These are phyloP conservation scores for Takakia lepidozioides DNA, from an alignment of 225 moss, liverwort and hornwort species.

Conservation along the genomic window DNA sequence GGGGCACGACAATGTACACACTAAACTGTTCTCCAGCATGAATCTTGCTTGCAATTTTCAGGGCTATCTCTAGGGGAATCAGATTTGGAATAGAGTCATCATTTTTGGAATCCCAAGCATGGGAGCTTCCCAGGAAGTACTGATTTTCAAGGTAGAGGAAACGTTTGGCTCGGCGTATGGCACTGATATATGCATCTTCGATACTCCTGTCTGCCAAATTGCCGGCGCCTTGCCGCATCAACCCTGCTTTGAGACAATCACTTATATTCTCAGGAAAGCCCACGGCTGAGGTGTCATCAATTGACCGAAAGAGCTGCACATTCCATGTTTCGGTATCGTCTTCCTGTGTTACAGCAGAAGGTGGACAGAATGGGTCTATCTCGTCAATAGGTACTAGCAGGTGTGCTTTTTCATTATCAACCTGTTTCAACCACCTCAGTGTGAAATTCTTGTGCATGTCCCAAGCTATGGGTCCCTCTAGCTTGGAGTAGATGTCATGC, in stretches of 20 bases:
- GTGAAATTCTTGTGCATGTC: conserved; percentile 75
- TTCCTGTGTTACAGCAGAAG: conserved; percentile 33
- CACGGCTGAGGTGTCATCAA: conserved; percentile 65
- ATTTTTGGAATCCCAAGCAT: conserved; percentile 55
- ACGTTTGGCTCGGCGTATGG: conserved; percentile 69
- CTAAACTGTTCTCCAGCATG: conserved; percentile 59
- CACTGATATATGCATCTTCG: conserved; percentile 73
- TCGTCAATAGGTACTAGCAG: conserved; percentile 41
- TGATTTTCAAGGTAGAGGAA: conserved; percentile 90
- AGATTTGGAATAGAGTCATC: conserved; percentile 36
- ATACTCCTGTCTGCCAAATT: conserved; percentile 78
- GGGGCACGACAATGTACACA: conserved; percentile 66
- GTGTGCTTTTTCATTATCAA: conserved; percentile 18
- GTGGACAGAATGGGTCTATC: conserved; percentile 41
- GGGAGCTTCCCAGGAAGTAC: conserved; percentile 87
- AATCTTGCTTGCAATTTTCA: conserved; percentile 54
- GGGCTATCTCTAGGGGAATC: conserved; percentile 75
- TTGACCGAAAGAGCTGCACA: conserved; percentile 77
- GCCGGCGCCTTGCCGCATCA: conserved; percentile 49
- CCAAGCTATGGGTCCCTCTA: conserved; percentile 83
- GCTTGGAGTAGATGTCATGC: conserved; percentile 71
- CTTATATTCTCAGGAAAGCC: conserved; percentile 40
- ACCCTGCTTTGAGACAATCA: conserved; percentile 39
- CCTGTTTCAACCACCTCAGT: conserved; percentile 64
- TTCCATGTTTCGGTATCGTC: conserved; percentile 68